phyloP scores from a whole-genome alignment of 176 grass and related monocot species.

The Rhynchospora pubera region DNA sequence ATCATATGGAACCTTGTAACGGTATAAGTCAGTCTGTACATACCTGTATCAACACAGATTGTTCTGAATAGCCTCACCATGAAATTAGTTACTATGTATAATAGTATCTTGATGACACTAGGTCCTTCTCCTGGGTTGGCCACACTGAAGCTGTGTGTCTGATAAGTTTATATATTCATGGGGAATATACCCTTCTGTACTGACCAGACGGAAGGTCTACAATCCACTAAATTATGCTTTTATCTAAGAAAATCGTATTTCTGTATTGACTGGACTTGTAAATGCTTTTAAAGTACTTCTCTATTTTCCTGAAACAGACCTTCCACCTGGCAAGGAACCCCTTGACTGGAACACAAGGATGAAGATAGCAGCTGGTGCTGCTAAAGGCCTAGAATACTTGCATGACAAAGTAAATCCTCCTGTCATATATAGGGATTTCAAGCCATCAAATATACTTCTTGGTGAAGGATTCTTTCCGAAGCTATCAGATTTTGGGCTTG shows the following conservation, averaged over 20 bases:
- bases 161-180: neutral
- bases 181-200: neutral
- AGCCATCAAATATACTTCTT: slow-evolving; percentile 77
- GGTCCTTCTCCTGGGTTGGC: neutral
- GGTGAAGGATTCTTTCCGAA: slow-evolving; percentile 60
- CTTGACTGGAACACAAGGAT: slow-evolving; percentile 74
- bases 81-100: neutral
- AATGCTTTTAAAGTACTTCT: neutral
- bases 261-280: too few species aligned
- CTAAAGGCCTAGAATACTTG: slow-evolving; percentile 66
- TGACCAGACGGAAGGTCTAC: neutral
- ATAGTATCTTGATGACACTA: neutral
- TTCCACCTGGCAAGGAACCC: slow-evolving; percentile 35
- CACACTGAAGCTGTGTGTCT: neutral
- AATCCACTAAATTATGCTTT: too few species aligned
- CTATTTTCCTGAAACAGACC: slow-evolving; percentile 27
- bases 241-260: too few species aligned
- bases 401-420: slow-evolving; percentile 55
- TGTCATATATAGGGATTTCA: slow-evolving; percentile 79
- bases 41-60: neutral
- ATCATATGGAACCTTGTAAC: neutral
- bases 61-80: neutral
- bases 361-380: slow-evolving; percentile 69
- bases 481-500: slow-evolving; percentile 76
- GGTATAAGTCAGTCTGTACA: neutral